A percentile compares a stretch with the other conserved stretches of the same genome.
Conservation (phyloP, 2,329 filamentous ascomycete genomes). For the Ciborinia camelliae region DNA sequence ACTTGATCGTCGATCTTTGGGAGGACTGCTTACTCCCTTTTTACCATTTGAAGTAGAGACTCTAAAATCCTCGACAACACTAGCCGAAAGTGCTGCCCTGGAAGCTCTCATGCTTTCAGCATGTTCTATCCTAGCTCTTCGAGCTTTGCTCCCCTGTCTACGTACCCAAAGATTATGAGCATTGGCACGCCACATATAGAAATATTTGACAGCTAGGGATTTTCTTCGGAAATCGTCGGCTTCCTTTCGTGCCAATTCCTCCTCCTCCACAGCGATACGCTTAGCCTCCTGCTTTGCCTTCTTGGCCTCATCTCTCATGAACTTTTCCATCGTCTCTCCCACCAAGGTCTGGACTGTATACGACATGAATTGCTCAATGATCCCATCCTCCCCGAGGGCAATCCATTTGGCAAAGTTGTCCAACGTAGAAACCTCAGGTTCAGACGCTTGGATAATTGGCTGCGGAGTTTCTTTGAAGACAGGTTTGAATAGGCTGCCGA, state of each 20-base stretch:
- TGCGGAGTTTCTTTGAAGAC: neutral
- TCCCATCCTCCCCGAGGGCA: constrained; percentile 32
- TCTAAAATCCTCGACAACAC: constrained; percentile 36
- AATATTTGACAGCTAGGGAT: constrained; percentile 35
- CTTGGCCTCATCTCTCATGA: constrained; percentile 22
- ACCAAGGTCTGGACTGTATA: constrained; percentile 30
- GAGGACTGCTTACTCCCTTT: neutral
- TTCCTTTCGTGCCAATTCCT: constrained; percentile 26
- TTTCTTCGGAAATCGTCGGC: constrained; percentile 32
- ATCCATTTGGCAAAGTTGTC: constrained; percentile 32
- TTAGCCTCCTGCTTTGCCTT: constrained; percentile 19
- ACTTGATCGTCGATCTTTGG: constrained; percentile 24
- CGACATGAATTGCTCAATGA: constrained; percentile 37
- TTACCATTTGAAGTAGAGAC: constrained; percentile 26
- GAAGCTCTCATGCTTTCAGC: constrained; percentile 32
- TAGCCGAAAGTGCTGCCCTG: constrained; percentile 29
- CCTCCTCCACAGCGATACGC: constrained; percentile 25
- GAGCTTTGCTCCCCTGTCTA: constrained; percentile 34
- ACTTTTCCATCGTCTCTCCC: constrained; percentile 22
- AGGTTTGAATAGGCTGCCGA: neutral
- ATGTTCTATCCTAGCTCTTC: constrained; percentile 32
- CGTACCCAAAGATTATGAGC: constrained; percentile 30
- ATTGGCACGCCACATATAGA: constrained; percentile 32
- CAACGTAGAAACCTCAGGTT: constrained; percentile 2
- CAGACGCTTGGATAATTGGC: neutral